These are phyloP conservation scores for Alternaria tenuissima DNA, from an alignment of 2,329 filamentous ascomycete species.

Conservation along the genomic window DNA sequence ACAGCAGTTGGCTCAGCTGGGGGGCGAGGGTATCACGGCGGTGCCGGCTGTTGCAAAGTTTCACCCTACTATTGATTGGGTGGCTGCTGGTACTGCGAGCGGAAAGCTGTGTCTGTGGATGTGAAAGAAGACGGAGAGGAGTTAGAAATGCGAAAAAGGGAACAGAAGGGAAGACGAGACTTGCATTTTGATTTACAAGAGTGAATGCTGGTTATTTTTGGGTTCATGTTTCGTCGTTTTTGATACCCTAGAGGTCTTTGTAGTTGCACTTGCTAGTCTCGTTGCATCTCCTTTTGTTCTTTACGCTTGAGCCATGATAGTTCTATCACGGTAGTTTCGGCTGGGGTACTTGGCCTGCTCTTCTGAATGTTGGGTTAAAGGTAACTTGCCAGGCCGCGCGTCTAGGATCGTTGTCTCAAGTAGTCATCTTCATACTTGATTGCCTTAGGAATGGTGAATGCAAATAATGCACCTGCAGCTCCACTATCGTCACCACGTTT, in stretches of 20 bases:
- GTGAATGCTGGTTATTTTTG: too few species aligned
- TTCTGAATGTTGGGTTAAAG: too few species aligned
- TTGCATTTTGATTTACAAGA: too few species aligned
- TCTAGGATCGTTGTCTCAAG: too few species aligned
- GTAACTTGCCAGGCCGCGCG: too few species aligned
- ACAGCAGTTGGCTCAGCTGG: conserved; percentile 86
- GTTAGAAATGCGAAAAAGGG: neutral
- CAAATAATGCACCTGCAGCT: too few species aligned
- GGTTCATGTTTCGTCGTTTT: neutral
- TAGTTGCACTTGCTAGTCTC: neutral
- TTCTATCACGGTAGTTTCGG: neutral
- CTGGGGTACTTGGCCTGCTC: too few species aligned
- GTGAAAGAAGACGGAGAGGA: conserved; percentile 51
- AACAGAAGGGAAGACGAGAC: neutral
- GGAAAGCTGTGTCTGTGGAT: conserved; percentile 94
- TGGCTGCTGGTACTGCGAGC: conserved; percentile 88
- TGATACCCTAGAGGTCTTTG: neutral
- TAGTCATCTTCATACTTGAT: too few species aligned
- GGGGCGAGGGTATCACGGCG: conserved; percentile 88
- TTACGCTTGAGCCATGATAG: neutral
- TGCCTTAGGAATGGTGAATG: too few species aligned
- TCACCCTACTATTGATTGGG: conserved; percentile 87
- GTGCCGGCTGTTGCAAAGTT: conserved; percentile 93
- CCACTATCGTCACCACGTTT: too few species aligned
- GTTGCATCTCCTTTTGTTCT: neutral